Conservation (phyloP, 257 asterid species). For the Salvia splendens region DNA sequence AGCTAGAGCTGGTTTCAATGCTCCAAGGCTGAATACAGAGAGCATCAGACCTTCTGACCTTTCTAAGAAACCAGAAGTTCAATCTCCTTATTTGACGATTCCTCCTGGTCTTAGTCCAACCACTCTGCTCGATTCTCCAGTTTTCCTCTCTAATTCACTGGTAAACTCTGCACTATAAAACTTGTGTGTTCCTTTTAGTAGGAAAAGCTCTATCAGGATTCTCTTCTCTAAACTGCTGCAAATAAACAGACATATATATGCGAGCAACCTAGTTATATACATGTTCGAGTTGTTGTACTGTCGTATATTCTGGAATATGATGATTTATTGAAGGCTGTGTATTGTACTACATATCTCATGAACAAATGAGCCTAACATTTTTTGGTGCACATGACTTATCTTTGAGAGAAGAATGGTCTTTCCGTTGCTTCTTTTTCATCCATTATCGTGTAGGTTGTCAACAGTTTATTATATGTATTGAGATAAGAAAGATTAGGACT, state of each 20-base stretch:
- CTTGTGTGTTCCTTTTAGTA: background rate
- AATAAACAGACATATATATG: background rate
- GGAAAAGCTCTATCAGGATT: too few relatives aligned
- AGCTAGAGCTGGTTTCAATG: constrained; percentile 84
- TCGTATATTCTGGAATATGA: background rate
- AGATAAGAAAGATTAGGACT: background rate
- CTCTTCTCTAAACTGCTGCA: constrained; percentile 5
- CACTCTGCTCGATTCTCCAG: constrained; percentile 81
- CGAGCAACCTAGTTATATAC: background rate
- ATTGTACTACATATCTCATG: background rate
- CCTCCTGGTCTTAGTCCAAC: constrained; percentile 92
- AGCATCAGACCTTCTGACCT: constrained; percentile 53
- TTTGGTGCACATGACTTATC: background rate
- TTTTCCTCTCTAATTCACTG: constrained; percentile 67
- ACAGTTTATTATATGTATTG: background rate
- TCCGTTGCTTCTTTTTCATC: constrained; percentile 2
- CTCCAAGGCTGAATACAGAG: constrained; percentile 74
- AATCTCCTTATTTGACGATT: constrained; percentile 68
- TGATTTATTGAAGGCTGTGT: background rate
- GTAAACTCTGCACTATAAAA: constrained; percentile 38
- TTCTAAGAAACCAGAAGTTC: constrained; percentile 50
- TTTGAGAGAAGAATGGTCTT: background rate
- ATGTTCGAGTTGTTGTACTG: background rate
- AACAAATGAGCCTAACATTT: background rate
- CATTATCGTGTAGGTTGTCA: background rate